Percentiles rank a stretch among this genome's conserved stretches.
These are phyloP conservation scores for Candida dendrica DNA, from an alignment of 805 yeast species.

Conservation along the genomic window DNA sequence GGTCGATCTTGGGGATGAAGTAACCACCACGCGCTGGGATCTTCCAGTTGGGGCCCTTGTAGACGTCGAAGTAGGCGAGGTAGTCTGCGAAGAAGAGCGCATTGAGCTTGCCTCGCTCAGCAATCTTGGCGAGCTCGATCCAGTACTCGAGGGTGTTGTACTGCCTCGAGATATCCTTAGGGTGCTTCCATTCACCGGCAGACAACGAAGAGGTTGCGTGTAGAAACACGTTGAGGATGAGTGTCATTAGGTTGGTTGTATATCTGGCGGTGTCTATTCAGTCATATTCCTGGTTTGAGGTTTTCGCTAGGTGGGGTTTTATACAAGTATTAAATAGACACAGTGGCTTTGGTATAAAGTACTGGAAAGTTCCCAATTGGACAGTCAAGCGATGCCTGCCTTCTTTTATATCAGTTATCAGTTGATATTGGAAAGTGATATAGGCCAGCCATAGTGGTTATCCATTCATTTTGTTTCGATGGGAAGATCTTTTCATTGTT, in stretches of 20 bases:
- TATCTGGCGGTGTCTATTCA: no score
- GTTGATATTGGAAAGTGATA: no score
- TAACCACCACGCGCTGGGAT: conserved; percentile 7
- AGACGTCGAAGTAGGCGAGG: conserved; percentile 29
- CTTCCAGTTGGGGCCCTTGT: conserved; percentile 20
- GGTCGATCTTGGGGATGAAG: conserved; percentile 24
- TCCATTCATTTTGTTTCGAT: no score
- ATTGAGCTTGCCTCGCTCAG: conserved; percentile 27
- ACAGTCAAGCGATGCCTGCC: neutral
- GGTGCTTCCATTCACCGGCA: neutral
- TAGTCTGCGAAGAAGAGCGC: conserved; percentile 30
- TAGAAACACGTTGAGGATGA: conserved; percentile 3
- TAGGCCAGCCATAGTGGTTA: no score
- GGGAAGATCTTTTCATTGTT: no score
- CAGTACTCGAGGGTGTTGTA: conserved; percentile 11
- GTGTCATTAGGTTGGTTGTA: no score
- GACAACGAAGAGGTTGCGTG: conserved; percentile 6
- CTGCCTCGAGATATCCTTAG: neutral
- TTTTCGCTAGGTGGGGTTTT: no score
- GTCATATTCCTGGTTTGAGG: no score
- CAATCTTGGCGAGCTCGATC: conserved; percentile 23
- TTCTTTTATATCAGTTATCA: no score
- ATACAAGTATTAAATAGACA: conserved; percentile 11
- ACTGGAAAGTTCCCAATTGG: neutral
- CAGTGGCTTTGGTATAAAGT: neutral